Conservation (phyloP, 2,329 filamentous ascomycete genomes). For the Colletotrichum brevisporum region DNA sequence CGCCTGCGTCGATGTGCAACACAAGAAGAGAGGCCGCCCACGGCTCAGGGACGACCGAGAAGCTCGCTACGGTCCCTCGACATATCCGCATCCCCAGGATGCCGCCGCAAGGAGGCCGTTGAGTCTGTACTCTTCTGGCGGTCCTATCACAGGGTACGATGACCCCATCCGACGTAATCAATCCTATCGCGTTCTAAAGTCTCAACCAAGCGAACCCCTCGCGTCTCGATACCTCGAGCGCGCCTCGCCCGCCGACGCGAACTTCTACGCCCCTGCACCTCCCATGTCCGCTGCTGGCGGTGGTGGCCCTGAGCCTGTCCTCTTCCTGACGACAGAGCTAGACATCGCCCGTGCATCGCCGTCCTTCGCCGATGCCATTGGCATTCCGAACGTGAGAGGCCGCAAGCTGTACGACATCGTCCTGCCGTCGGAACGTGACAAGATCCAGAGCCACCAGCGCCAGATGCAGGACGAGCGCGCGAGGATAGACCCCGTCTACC, state of each 20-base stretch:
- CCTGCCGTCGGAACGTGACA: constrained; percentile 65
- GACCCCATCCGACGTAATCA: constrained; percentile 61
- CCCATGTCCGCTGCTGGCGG: constrained; percentile 58
- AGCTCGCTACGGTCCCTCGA: constrained; percentile 67
- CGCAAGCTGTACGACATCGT: constrained; percentile 70
- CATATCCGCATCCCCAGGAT: constrained; percentile 63
- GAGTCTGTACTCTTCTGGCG: constrained; percentile 64
- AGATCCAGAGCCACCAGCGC: constrained; percentile 63
- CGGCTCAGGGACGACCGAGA: constrained; percentile 81
- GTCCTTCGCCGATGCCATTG: constrained; percentile 69
- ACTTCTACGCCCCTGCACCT: constrained; percentile 60
- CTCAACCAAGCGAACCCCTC: constrained; percentile 64
- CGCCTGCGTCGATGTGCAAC: constrained; percentile 84
- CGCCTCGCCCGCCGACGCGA: constrained; percentile 62
- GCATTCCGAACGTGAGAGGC: constrained; percentile 61
- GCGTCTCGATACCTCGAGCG: constrained; percentile 66
- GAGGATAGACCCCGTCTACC: constrained; percentile 72
- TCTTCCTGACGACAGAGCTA: constrained; percentile 71
- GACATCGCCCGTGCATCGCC: constrained; percentile 70
- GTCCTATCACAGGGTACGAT: constrained; percentile 61
- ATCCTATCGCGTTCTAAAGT: constrained; percentile 69
- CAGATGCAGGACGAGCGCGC: constrained; percentile 71
- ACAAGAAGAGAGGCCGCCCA: constrained; percentile 87
- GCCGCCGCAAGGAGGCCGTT: constrained; percentile 59
- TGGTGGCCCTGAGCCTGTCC: constrained; percentile 64